Base-by-base conservation (phyloP, 2,329 filamentous ascomycete species). In the Arthrobotrys sinensis region DNA sequence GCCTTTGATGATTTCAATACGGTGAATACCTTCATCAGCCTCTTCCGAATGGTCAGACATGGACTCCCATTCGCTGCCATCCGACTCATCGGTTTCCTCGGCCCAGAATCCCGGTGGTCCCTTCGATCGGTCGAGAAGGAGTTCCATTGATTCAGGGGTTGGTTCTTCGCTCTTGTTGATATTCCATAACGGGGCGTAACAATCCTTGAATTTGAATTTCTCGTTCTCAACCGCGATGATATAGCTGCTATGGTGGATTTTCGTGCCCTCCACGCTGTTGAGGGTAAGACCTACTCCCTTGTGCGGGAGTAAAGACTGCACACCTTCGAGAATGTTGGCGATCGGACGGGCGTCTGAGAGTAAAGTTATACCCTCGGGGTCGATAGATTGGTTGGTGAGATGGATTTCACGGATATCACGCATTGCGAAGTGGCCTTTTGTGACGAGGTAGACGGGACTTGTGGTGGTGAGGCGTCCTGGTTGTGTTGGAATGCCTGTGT, bases 171-270 rank as follows among this genome's bases (percentile, higher is more conserved):
- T 36, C 28, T 57, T 45, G 10, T 67, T 48, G 2, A 43, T 38
- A 21, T 70, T 65, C 72, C 72, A 71, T 10, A 28, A 5, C 3
- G 73, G 73, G 48, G 28, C 50, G 48, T 65, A 71, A 40, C 60
- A 66, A 7, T 71, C 67, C 43, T 77, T 70, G 45, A 50, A 67
- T 19, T 62, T 78, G n/a, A 78, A 60, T 3, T 36, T 38, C 1
- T 43, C 19, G 1, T 57, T 67, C 19, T 66, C 60, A 2, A 55
- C n/a, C 12, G 66, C 66, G 24, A 78, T 52, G 53, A 78, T 24
- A n/a, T 78, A 78, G 16, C 66, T 68, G 43, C 38, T 62, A 34
- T 63, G 70, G 50, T 78, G 62, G 34, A 71, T 16, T 11, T n/a
- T 36, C 5, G 66, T 78, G 8, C 67, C 66, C 14, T 65, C 67